Base-by-base conservation (phyloP, 768 basidiomycete species). In the Strobilomyces confusus region DNA sequence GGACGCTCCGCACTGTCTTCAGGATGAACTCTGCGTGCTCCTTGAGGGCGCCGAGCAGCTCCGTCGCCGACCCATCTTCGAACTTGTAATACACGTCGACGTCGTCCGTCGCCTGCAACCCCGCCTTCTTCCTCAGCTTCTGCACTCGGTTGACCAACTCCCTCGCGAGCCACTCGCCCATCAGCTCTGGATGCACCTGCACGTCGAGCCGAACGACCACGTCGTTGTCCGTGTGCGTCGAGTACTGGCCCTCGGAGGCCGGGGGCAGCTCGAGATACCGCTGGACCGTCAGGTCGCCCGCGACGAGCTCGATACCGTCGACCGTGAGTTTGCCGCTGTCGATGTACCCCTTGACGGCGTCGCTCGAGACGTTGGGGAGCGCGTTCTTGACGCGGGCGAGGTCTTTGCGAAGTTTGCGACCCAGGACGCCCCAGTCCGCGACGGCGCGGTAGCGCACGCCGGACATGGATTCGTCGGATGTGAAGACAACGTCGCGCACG, bases 391-490 rank as follows among this genome's bases (percentile, higher is more conserved):
- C 95, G 29, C 88, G 88, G 19, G 75, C 84, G 32, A 98, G 74
- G 69, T 98, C 93, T 67, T 92, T 97, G 58, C 95, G 84, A 46
- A 99, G 79, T 72, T 97, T 98, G 63, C 84, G 83, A 45, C 97
- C 97, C 47, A 99, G 80, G 14, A 91, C 86, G n/a, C 83, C 77
- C 92, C 93, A 98, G 73, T 99, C 97, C 11, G 97, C 95, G 26
- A 87, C 85, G 5, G 87, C 95, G 50, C 84, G 84, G 78, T 98
- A 98, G 56, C 83, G 83, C 60, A 98, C 88, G 22, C 95, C 92
- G 32, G 92, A 92, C 29, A 80, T 70, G 13, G 77, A 73, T 70
- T 98, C 97, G 66, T 97, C 89, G 2, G 88, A 88, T 50, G 87
- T 94, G 78, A 97, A 91, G 56, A 89, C 69, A 61, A 99, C 75